Evolutionary conservation across 305 asterid species (phyloP).

Genomic region (Caryopteris hybrid): DNA sequence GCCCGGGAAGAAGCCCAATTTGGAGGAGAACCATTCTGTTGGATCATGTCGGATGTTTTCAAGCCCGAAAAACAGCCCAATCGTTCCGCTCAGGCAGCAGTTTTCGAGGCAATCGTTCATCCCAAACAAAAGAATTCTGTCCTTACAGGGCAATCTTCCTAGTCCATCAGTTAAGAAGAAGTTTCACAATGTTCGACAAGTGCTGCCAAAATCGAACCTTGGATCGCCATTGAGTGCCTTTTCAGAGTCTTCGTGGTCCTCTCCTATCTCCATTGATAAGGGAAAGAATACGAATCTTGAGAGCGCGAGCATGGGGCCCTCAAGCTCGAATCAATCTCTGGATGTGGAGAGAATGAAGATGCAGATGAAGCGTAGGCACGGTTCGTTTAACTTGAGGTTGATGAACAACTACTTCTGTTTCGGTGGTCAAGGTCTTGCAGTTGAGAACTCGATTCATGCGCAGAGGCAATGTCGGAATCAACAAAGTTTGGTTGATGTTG

Average conservation of each 20-base stretch:
- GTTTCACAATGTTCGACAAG: slow-evolving; percentile 45
- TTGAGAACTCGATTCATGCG: slow-evolving; percentile 29
- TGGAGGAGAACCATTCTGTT: slow-evolving; percentile 31
- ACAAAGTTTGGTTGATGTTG: slow-evolving; percentile 13
- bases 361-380: slow-evolving; percentile 34
- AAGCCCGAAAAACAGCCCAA: slow-evolving; percentile 27
- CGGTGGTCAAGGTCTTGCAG: slow-evolving; percentile 50
- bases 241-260: slow-evolving; percentile 59
- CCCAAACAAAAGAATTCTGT: slow-evolving; percentile 42
- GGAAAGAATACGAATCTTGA: slow-evolving; percentile 12
- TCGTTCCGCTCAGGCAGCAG: slow-evolving; percentile 57
- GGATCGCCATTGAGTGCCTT: slow-evolving; percentile 49
- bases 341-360: slow-evolving; percentile 9
- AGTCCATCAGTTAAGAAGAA: slow-evolving; percentile 59
- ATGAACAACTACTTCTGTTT: slow-evolving; percentile 70
- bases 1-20: slow-evolving; percentile 11
- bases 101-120: slow-evolving; percentile 38
- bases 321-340: slow-evolving; percentile 30
- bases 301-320: neutral
- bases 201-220: slow-evolving; percentile 41
- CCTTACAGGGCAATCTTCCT: slow-evolving; percentile 31
- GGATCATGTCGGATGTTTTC: slow-evolving; percentile 25
- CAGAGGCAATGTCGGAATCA: slow-evolving; percentile 15
- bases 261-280: slow-evolving; percentile 28
- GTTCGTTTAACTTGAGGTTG: slow-evolving; percentile 46